These are phyloP conservation scores for Trichoderma oligosporum DNA, from an alignment of 2,329 filamentous ascomycete species.

Conservation along the genomic window DNA sequence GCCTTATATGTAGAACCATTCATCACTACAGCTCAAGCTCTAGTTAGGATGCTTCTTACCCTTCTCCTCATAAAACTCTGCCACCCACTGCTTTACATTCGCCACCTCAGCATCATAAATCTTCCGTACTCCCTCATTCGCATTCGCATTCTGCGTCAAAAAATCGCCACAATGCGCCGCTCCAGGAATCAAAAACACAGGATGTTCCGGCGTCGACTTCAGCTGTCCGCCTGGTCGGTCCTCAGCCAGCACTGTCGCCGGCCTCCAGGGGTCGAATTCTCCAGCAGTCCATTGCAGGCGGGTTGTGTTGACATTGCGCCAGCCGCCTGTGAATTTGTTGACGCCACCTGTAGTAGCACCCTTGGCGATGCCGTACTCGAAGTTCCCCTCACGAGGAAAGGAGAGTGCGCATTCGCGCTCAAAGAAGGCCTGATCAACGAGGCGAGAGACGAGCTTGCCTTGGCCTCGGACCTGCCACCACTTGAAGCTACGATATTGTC, in stretches of 20 bases:
- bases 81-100: constrained; percentile 52
- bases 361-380: constrained; percentile 44
- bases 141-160: constrained; percentile 41
- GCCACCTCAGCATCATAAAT: constrained; percentile 40
- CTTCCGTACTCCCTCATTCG: constrained; percentile 33
- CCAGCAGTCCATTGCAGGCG: constrained; percentile 57
- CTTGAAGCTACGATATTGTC: constrained; percentile 24
- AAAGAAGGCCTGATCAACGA: constrained; percentile 50
- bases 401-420: constrained; percentile 52
- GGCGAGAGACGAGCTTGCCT: constrained; percentile 48
- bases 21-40: neutral
- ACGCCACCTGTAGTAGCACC: constrained; percentile 46
- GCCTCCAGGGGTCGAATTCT: constrained; percentile 58
- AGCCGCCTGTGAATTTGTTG: constrained; percentile 54
- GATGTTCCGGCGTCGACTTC: constrained; percentile 41
- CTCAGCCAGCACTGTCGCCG: constrained; percentile 49
- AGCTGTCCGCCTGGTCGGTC: constrained; percentile 54
- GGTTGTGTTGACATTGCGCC: constrained; percentile 48
- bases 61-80: constrained; percentile 40
- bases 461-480: constrained; percentile 41
- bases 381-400: constrained; percentile 49
- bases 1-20: neutral
- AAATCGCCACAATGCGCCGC: constrained; percentile 56
- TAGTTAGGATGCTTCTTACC: neutral
- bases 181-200: constrained; percentile 51